These are phyloP conservation scores for Raphanus raphanistrum DNA, from an alignment of 345 rosid genomes.

Conservation along the genomic window DNA sequence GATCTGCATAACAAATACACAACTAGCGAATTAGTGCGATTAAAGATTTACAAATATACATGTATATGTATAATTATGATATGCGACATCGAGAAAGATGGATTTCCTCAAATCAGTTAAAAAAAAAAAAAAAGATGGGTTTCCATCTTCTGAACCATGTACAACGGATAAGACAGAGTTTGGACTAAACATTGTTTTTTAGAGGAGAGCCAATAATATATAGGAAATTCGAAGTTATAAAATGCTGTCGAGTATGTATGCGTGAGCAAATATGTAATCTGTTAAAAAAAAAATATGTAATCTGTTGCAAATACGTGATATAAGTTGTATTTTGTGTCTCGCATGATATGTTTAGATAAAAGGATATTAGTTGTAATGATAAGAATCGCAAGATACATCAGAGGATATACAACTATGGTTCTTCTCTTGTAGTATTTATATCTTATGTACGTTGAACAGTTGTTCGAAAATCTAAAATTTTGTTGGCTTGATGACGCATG, in stretches of 20 bases:
- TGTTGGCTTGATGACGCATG: conserved; percentile 30
- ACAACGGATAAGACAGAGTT: conserved; percentile 14
- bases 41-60: background rate
- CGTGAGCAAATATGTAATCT: conserved; percentile 1
- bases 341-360: conserved; percentile 24
- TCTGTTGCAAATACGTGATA: conserved; percentile 13
- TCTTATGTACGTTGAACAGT: conserved; percentile 28
- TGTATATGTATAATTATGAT: background rate
- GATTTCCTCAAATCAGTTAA: background rate
- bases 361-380: conserved; percentile 20
- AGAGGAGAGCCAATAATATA: background rate
- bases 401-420: conserved; percentile 16
- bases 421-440: conserved; percentile 9
- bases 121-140: background rate
- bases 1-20: background rate
- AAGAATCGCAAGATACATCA: conserved; percentile 14
- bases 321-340: conserved; percentile 21
- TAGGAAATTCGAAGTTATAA: background rate
- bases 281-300: background rate
- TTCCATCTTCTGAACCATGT: background rate
- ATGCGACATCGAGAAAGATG: background rate
- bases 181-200: background rate
- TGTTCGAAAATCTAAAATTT: conserved; percentile 10
- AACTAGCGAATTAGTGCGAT: background rate
- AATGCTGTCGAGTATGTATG: conserved; percentile 5